These are phyloP conservation scores for Trebouxia gelatinosa DNA, from an alignment of 163 green algal species.

Conservation along the genomic window DNA sequence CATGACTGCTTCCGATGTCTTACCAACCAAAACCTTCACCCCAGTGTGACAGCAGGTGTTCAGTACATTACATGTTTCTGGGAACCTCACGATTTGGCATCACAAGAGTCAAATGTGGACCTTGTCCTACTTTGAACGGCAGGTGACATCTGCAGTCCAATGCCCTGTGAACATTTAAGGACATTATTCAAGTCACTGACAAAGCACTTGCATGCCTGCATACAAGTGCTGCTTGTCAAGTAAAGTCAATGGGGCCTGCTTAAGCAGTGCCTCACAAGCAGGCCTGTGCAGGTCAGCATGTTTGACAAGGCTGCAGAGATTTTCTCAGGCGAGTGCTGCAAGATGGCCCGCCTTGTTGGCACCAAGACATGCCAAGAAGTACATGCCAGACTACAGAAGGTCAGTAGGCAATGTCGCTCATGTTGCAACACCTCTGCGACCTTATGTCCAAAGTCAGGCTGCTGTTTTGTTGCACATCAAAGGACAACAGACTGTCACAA, in stretches of 20 bases:
- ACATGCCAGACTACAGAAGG: not conserved
- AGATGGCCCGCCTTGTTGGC: conserved; percentile 43
- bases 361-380: conserved; percentile 39
- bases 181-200: not conserved
- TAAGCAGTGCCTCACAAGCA: not conserved
- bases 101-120: not conserved
- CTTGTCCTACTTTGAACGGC: not conserved
- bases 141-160: not conserved
- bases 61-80: too few relatives aligned
- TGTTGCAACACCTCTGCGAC: too few relatives aligned
- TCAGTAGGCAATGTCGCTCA: too few relatives aligned
- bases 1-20: too few relatives aligned
- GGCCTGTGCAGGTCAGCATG: conserved; percentile 26
- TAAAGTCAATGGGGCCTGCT: too few relatives aligned
- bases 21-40: too few relatives aligned
- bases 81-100: too few relatives aligned
- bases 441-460: not conserved
- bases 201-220: not conserved
- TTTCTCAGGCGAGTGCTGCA: conserved; percentile 45
- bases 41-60: too few relatives aligned
- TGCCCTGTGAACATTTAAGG: too few relatives aligned
- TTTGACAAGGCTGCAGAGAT: conserved; percentile 48
- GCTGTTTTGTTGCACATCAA: not conserved
- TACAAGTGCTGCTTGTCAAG: not conserved
- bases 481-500: not conserved